These are phyloP conservation scores for Aspergillus awamori DNA, from an alignment of 2,329 filamentous ascomycete species.

Conservation along the genomic window DNA sequence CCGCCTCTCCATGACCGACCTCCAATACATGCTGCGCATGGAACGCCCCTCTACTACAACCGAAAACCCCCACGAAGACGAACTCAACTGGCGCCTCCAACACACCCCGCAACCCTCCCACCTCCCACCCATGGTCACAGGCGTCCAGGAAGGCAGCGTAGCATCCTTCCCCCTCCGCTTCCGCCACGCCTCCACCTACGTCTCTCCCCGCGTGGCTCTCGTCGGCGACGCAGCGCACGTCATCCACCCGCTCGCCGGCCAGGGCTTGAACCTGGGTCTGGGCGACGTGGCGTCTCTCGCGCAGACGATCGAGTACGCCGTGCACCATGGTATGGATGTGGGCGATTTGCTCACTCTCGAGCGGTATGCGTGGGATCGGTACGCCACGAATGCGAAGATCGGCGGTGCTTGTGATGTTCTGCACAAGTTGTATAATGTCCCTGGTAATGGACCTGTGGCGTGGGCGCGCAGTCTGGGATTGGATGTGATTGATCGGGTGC, in stretches of 20 bases:
- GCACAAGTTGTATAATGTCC: constrained; percentile 84
- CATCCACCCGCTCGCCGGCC: constrained; percentile 89
- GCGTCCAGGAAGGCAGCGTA: constrained; percentile 75
- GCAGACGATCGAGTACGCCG: constrained; percentile 72
- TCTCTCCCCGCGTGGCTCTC: constrained; percentile 84
- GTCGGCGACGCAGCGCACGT: constrained; percentile 95
- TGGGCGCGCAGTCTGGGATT: constrained; percentile 77
- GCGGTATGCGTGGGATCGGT: constrained; percentile 77
- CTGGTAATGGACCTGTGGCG: constrained; percentile 74
- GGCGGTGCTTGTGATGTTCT: constrained; percentile 81
- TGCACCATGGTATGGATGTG: constrained; percentile 83
- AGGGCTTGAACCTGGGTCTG: constrained; percentile 91
- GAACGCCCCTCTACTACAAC: constrained; percentile 38
- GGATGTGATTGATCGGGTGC: constrained; percentile 72
- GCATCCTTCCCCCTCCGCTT: constrained; percentile 90
- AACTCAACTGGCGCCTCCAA: constrained; percentile 79
- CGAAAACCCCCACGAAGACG: constrained; percentile 63
- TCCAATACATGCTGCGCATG: constrained; percentile 77
- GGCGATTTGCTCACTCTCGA: constrained; percentile 79
- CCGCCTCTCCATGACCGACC: constrained; percentile 74
- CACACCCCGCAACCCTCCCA: constrained; percentile 63
- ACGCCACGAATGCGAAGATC: constrained; percentile 79
- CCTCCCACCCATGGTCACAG: constrained; percentile 67
- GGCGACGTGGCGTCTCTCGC: constrained; percentile 82
- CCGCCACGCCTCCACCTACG: constrained; percentile 92